These are phyloP conservation scores for Cercospora beticola DNA, from an alignment of 2,329 filamentous ascomycete genomes.

Conservation along the genomic window DNA sequence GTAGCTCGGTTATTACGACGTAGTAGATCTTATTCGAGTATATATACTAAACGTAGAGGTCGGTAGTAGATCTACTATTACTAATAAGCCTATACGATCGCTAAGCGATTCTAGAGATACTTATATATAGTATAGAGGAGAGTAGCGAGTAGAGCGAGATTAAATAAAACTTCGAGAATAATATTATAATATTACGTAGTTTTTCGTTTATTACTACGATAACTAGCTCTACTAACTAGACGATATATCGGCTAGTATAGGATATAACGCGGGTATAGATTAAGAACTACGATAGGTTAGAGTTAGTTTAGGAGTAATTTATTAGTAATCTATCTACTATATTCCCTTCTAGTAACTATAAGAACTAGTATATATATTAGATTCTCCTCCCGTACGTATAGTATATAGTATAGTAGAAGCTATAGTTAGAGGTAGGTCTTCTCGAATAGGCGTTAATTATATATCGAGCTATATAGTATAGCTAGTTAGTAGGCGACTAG, in stretches of 20 bases:
- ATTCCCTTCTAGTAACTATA: background rate
- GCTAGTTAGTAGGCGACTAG: background rate
- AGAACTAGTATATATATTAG: background rate
- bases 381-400: background rate
- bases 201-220: background rate
- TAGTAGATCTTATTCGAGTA: constrained; percentile 33
- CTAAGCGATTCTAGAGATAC: constrained; percentile 18
- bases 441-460: background rate
- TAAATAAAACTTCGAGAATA: background rate
- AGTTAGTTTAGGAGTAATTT: background rate
- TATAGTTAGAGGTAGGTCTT: background rate
- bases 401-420: background rate
- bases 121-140: background rate
- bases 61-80: constrained; percentile 46
- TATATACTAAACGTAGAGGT: constrained; percentile 8
- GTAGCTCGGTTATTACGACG: constrained; percentile 26
- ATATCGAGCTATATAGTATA: background rate
- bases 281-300: background rate
- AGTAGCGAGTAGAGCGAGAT: background rate
- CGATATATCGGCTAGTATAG: background rate
- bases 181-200: background rate
- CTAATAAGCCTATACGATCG: constrained; percentile 51
- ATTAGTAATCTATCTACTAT: background rate
- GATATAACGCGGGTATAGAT: background rate
- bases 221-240: background rate